Evolutionary conservation across 2,329 filamentous ascomycete species (phyloP), one percentile per base, ranked within the genome.

Genomic region (Bipolaris cookei): DNA sequence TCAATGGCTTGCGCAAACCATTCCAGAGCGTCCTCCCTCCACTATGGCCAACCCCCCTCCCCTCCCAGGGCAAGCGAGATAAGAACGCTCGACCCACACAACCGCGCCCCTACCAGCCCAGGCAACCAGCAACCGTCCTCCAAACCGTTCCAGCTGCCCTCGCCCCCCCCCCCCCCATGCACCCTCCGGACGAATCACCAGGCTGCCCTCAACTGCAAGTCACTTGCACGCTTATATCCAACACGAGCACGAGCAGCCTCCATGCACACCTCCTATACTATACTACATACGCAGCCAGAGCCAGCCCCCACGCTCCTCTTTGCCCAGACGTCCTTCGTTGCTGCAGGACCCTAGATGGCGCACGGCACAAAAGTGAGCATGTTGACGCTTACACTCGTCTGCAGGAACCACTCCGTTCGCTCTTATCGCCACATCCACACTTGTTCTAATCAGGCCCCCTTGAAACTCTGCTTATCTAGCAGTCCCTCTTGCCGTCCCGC

Each of bases 251-350:
- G 25, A 28, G 25, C 38, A 42, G 43, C 52, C 45, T 58, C 48
- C 59, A 53, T 57, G 52, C 49, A 32, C 53, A 53, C 59, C 38
- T 43, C 13, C 34, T 14, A 18, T 8, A 38, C n/a, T n/a, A 38
- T 38, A 38, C 8, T 38, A 8, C n/a, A 38, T 8, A 28, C 14
- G 30, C 14, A 25, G 6, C 35, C 42, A 58, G 50, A 59, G 58
- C 53, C 55, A 45, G 52, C 68, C 72, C 70, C 72, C 72, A 74
- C 71, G 67, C 54, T 66, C 43, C 7, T 57, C 67, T 66, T 64
- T 58, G 59, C 63, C 46, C 51, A 60, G 58, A 30, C 58, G 55
- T 63, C 64, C 64, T 45, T 58, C 25, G 25, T 44, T 54, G 51
- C 45, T 52, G 42, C 55, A 58, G 23, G 44, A 23, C 54, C 34